Conservation (phyloP, 768 basidiomycete genomes). For the Boletus pseudo-olivaceus region DNA sequence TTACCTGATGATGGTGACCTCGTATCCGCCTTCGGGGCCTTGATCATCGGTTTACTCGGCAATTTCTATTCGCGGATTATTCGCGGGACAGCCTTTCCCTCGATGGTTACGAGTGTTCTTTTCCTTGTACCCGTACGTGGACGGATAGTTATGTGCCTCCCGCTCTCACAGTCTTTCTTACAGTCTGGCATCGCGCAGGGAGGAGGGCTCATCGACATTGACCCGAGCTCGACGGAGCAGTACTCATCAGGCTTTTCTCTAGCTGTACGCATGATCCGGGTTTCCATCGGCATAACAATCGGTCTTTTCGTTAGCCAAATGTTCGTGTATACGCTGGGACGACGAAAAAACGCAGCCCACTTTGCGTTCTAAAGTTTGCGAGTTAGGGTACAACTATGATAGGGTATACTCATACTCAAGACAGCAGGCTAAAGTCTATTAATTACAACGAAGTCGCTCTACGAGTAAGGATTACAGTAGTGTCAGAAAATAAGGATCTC, state of each 20-base stretch:
- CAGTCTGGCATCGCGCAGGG: conserved; percentile 76
- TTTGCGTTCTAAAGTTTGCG: conserved; percentile 63
- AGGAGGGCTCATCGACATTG: conserved; percentile 56
- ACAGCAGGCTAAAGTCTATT: conserved; percentile 20
- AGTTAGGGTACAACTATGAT: background rate
- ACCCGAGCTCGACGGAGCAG: conserved; percentile 50
- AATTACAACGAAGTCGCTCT: conserved; percentile 31
- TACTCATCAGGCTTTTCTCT: conserved; percentile 77
- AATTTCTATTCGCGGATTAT: conserved; percentile 76
- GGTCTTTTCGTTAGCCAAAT: conserved; percentile 82
- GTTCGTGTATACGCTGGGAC: conserved; percentile 69
- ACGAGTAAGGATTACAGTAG: conserved; percentile 31
- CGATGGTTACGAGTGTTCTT: conserved; percentile 91
- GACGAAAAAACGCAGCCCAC: conserved; percentile 66
- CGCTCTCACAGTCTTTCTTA: conserved; percentile 18
- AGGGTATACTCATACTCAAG: background rate
- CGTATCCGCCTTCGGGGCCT: conserved; percentile 74
- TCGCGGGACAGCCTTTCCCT: conserved; percentile 81
- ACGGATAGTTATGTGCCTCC: background rate
- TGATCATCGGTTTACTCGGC: conserved; percentile 74
- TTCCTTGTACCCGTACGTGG: conserved; percentile 79
- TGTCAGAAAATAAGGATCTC: conserved; percentile 18
- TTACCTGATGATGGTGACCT: conserved; percentile 69
- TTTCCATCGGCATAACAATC: conserved; percentile 82
- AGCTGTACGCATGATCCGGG: conserved; percentile 78